Evolutionary conservation across 2,329 filamentous ascomycete genomes (phyloP).

Genomic region (Fusarium austroafricanum): DNA sequence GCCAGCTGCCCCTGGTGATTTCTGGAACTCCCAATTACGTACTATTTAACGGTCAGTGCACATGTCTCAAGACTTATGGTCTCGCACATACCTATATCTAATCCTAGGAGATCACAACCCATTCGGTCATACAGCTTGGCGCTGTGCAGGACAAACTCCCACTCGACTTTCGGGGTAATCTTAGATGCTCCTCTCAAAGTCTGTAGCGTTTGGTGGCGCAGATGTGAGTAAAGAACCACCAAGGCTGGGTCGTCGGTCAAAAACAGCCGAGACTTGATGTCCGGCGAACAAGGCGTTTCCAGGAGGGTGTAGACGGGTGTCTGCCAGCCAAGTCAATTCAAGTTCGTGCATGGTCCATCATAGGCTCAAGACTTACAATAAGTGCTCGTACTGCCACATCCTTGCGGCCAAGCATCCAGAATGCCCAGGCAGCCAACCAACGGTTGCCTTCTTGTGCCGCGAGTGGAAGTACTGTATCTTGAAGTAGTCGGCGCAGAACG

Average conservation of each 20-base stretch:
- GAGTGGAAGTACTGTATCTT: slow-evolving; percentile 80
- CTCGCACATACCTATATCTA: slow-evolving; percentile 76
- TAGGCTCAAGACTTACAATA: slow-evolving; percentile 68
- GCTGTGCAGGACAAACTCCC: slow-evolving; percentile 89
- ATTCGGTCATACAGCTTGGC: slow-evolving; percentile 87
- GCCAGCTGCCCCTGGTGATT: slow-evolving; percentile 51
- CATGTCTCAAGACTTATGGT: background rate
- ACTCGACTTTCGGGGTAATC: slow-evolving; percentile 81
- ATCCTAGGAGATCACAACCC: slow-evolving; percentile 90
- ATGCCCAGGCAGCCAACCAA: slow-evolving; percentile 96
- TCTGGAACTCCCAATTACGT: slow-evolving; percentile 83
- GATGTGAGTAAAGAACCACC: slow-evolving; percentile 86
- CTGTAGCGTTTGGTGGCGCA: slow-evolving; percentile 83
- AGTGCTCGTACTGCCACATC: slow-evolving; percentile 87
- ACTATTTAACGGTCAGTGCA: slow-evolving; percentile 59
- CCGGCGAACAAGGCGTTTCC: slow-evolving; percentile 74
- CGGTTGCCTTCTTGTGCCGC: slow-evolving; percentile 86
- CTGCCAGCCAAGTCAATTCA: slow-evolving; percentile 54
- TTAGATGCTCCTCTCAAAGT: slow-evolving; percentile 87
- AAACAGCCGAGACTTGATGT: slow-evolving; percentile 81
- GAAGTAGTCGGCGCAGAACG: slow-evolving; percentile 77
- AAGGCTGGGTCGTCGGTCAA: slow-evolving; percentile 91
- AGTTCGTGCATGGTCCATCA: background rate
- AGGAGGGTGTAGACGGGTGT: slow-evolving; percentile 82
- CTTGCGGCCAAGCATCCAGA: slow-evolving; percentile 86